Percentiles rank a stretch among this genome's conserved stretches.
Evolutionary conservation across 148 eudicot genomes (phyloP).

Genomic region (Chenopodium berlandieri): DNA sequence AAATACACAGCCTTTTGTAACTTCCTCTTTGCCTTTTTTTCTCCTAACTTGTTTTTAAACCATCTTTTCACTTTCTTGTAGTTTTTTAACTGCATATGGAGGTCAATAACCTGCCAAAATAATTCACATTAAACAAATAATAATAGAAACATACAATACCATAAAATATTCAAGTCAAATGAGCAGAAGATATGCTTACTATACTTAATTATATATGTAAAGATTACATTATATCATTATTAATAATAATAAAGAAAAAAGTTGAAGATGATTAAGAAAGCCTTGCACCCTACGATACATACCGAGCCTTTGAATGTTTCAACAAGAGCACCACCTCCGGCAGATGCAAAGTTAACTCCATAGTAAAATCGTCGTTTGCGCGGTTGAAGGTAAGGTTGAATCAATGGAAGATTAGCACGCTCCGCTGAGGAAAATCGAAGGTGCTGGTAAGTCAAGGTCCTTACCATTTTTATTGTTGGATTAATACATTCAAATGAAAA

Average conservation of each 20-base stretch:
- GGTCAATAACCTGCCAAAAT: constrained; percentile 37
- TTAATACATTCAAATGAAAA: not conserved
- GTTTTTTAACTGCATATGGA: constrained; percentile 39
- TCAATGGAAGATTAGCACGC: constrained; percentile 50
- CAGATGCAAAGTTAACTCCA: constrained; percentile 70
- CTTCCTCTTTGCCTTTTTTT: constrained; percentile 27
- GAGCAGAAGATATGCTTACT: not conserved
- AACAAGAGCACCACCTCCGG: constrained; percentile 61
- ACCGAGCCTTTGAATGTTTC: constrained; percentile 51
- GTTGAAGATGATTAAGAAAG: not conserved
- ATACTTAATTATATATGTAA: not conserved
- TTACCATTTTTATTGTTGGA: not conserved
- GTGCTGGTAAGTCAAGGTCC: constrained; percentile 1
- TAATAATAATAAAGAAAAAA: not conserved
- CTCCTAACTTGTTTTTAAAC: constrained; percentile 33
- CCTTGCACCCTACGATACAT: constrained; percentile 12
- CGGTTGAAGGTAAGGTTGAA: constrained; percentile 50
- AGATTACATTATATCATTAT: not conserved
- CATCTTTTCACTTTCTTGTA: constrained; percentile 37
- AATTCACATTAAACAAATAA: not conserved
- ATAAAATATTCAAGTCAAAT: not conserved
- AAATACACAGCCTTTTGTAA: constrained; percentile 40
- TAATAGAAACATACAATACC: not conserved
- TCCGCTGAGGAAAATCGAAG: constrained; percentile 38
- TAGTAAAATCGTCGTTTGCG: constrained; percentile 21